phyloP scores from a whole-genome alignment of 805 yeast species.

The Teunomyces tritomae region DNA sequence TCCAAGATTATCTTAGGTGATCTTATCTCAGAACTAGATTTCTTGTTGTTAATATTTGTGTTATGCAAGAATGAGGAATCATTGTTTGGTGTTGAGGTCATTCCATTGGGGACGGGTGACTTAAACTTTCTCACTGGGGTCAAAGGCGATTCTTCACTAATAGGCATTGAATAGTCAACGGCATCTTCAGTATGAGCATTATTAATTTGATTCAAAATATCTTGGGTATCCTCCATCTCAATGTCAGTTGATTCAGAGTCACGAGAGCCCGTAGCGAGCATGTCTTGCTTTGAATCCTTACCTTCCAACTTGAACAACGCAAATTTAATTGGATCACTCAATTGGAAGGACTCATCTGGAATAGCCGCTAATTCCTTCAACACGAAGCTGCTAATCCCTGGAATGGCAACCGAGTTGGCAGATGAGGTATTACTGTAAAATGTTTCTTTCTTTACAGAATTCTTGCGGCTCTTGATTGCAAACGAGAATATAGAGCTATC shows the following conservation, averaged over 20 bases:
- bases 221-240: conserved; percentile 28
- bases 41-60: conserved; percentile 3
- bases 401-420: conserved; percentile 47
- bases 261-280: background rate
- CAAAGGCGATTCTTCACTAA: conserved; percentile 24
- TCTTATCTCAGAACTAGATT: conserved; percentile 6
- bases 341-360: conserved; percentile 69
- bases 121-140: conserved; percentile 24
- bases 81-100: conserved; percentile 14
- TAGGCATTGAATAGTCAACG: background rate
- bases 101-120: conserved; percentile 2
- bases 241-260: conserved; percentile 6
- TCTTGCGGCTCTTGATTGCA: conserved; percentile 19
- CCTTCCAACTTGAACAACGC: conserved; percentile 84
- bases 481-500: conserved; percentile 37
- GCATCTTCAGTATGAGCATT: conserved; percentile 31
- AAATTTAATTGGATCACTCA: conserved; percentile 67
- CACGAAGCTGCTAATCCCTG: conserved; percentile 43
- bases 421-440: conserved; percentile 10
- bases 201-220: conserved; percentile 37
- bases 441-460: conserved; percentile 10
- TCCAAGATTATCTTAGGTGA: conserved; percentile 36
- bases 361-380: conserved; percentile 69
- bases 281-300: conserved; percentile 24
- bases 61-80: conserved; percentile 6